A percentile compares a stretch with the other conserved stretches of the same genome.
phyloP scores from a whole-genome alignment of 2,329 filamentous ascomycete genomes.

The Botryotinia calthae region DNA sequence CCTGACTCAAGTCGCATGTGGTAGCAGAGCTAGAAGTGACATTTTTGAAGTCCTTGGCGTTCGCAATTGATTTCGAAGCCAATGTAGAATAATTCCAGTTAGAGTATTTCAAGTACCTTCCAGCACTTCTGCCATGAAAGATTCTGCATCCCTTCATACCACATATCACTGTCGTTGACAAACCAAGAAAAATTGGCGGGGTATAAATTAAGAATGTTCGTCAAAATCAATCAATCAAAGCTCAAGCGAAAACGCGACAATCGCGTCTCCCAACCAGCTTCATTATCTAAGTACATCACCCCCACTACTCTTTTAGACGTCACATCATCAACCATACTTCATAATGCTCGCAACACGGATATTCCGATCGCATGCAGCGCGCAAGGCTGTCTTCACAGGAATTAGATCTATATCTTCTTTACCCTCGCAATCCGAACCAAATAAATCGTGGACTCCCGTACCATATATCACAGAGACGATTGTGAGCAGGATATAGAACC shows the following conservation, averaged over 20 bases:
- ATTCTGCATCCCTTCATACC: conserved; percentile 34
- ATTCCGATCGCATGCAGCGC: conserved; percentile 30
- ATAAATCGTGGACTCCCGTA: conserved; percentile 44
- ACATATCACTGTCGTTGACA: conserved; percentile 24
- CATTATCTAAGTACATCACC: background rate
- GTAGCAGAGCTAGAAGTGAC: background rate
- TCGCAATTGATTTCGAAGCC: background rate
- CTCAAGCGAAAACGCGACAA: conserved; percentile 22
- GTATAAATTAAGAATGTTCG: background rate
- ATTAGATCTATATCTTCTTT: conserved; percentile 32
- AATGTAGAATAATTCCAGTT: conserved; percentile 1
- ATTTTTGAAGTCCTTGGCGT: background rate
- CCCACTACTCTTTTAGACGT: background rate
- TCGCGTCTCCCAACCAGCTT: conserved; percentile 24
- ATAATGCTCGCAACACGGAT: conserved; percentile 35
- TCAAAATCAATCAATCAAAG: conserved; percentile 10
- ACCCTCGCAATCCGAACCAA: conserved; percentile 33
- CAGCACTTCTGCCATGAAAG: conserved; percentile 28
- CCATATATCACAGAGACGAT: conserved; percentile 55
- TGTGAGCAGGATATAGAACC: conserved; percentile 44
- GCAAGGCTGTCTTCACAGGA: conserved; percentile 26
- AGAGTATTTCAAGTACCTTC: conserved; percentile 6
- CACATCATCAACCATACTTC: conserved; percentile 3
- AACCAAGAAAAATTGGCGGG: background rate
- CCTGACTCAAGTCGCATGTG: background rate